Percentiles rank a stretch among this genome's conserved stretches.
phyloP scores from a whole-genome alignment of 257 asterid genomes.

The Fraxinus excelsior region DNA sequence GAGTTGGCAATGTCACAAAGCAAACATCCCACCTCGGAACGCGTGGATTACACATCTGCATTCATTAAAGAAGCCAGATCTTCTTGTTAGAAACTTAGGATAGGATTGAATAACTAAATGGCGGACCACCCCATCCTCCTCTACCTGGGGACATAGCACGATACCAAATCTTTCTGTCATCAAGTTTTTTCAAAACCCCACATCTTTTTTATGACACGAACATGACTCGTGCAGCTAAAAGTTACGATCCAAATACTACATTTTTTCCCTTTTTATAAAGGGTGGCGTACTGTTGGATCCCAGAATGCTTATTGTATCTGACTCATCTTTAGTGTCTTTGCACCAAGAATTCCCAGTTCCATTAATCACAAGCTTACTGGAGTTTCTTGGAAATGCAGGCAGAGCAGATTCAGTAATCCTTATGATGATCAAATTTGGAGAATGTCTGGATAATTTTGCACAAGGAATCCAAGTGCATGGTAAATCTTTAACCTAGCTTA shows the following conservation, averaged over 20 bases:
- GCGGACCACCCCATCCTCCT: not conserved
- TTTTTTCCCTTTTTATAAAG: not conserved
- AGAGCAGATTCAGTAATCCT: constrained; percentile 19
- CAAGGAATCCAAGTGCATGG: not conserved
- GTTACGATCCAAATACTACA: not conserved
- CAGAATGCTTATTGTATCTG: not conserved
- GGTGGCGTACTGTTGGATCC: not conserved
- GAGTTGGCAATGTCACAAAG: not conserved
- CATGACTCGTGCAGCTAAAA: not conserved
- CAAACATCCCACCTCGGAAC: not conserved
- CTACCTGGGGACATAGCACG: no score
- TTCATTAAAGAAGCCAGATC: not conserved
- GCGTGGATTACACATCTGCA: not conserved
- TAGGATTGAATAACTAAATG: no score
- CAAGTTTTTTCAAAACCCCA: not conserved
- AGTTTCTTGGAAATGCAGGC: constrained; percentile 24
- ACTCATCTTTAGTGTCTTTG: not conserved
- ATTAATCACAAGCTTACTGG: not conserved
- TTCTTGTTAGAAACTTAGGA: no score
- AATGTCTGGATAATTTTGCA: not conserved
- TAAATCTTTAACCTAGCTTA: not conserved
- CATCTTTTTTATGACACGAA: not conserved
- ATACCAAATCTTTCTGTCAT: no score
- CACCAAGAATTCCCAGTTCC: not conserved
- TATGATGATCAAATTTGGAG: constrained; percentile 23